These are phyloP conservation scores for Xylariaceae sp. DNA, from an alignment of 2,329 filamentous ascomycete genomes.

Conservation along the genomic window DNA sequence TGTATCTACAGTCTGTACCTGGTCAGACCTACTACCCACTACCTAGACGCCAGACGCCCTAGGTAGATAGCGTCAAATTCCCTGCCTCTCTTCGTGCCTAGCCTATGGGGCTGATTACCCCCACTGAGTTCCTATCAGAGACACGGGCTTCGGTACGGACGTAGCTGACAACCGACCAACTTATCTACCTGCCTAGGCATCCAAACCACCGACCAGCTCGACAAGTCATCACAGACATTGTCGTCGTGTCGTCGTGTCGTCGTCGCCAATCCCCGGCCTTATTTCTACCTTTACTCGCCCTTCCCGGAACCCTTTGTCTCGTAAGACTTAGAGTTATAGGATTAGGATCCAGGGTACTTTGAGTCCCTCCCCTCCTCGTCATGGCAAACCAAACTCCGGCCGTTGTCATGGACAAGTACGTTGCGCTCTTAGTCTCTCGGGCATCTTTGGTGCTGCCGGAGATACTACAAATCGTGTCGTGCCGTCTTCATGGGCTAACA, in stretches of 20 bases:
- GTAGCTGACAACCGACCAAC: background rate
- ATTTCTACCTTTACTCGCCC: background rate
- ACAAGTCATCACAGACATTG: slow-evolving; percentile 4
- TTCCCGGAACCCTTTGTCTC: background rate
- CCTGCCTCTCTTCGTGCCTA: background rate
- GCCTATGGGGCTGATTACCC: background rate
- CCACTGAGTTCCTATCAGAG: background rate
- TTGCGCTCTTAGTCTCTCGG: slow-evolving; percentile 31
- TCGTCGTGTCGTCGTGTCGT: background rate
- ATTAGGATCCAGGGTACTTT: background rate
- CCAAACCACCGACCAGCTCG: background rate
- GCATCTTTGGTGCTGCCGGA: slow-evolving; percentile 27
- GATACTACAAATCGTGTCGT: slow-evolving; percentile 13
- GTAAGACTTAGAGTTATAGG: background rate
- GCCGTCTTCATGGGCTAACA: slow-evolving; percentile 35
- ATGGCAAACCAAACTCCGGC: slow-evolving; percentile 99
- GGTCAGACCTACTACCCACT: background rate
- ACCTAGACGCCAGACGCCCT: background rate
- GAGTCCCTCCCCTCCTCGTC: slow-evolving; percentile 32
- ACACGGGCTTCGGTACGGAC: background rate
- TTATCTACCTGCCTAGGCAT: background rate
- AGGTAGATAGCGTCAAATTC: background rate
- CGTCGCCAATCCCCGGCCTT: background rate
- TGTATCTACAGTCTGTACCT: background rate
- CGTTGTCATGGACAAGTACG: slow-evolving; percentile 99